Evolutionary conservation across 1,284 basidiomycete genomes (phyloP).

Genomic region (Moesziomyces parantarcticus): DNA sequence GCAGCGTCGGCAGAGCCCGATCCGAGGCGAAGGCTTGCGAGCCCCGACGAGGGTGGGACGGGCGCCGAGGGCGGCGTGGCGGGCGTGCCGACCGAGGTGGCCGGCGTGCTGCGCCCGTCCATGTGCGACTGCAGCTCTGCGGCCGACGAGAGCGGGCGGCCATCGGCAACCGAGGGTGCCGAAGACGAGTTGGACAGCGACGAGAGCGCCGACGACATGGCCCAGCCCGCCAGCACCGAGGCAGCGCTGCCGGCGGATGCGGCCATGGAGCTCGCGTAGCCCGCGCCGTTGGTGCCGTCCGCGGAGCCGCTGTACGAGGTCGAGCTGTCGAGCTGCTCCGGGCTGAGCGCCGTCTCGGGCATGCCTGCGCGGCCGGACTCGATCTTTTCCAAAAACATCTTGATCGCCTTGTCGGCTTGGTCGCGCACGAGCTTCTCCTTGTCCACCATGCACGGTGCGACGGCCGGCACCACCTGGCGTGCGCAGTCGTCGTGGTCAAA

Average conservation of each 20-base stretch:
- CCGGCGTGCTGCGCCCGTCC: constrained; percentile 37
- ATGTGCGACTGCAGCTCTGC: constrained; percentile 44
- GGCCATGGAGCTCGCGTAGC: constrained; percentile 42
- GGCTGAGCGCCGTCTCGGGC: constrained; percentile 54
- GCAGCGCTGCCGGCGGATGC: constrained; percentile 61
- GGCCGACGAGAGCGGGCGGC: constrained; percentile 26
- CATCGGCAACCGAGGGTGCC: constrained; percentile 23
- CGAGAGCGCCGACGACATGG: constrained; percentile 51
- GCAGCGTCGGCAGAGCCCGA: not conserved
- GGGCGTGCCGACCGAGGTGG: constrained; percentile 7
- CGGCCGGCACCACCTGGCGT: constrained; percentile 52
- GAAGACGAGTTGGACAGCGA: constrained; percentile 38
- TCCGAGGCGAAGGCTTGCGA: constrained; percentile 40
- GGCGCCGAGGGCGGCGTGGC: constrained; percentile 21
- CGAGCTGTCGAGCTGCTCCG: constrained; percentile 28
- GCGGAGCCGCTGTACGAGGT: constrained; percentile 18
- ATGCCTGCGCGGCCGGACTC: constrained; percentile 41
- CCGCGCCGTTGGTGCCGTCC: constrained; percentile 18
- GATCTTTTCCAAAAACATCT: constrained; percentile 57
- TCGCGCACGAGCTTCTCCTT: constrained; percentile 62
- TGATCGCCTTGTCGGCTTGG: constrained; percentile 55
- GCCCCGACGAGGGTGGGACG: constrained; percentile 24
- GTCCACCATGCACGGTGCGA: constrained; percentile 63
- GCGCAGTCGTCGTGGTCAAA: constrained; percentile 72
- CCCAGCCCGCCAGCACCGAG: constrained; percentile 61